Conservation (phyloP, 73 alveolate species). For the Blepharisma stoltei region DNA sequence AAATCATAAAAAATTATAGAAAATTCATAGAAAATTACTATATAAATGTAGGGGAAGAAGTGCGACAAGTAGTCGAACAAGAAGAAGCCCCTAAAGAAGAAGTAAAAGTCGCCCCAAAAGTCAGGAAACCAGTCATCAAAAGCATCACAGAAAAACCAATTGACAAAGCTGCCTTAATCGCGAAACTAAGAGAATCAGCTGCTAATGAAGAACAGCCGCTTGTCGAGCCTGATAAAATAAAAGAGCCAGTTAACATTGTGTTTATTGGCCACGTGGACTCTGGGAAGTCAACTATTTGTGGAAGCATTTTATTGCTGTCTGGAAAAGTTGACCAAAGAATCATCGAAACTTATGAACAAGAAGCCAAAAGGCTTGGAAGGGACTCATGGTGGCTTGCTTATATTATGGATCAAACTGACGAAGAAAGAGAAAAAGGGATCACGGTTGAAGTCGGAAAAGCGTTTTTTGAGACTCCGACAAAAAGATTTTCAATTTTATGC, state of each 20-base stretch:
- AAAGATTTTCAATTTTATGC: background rate
- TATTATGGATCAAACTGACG: slow-evolving; percentile 95
- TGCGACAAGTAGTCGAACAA: too few species aligned
- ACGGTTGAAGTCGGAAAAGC: slow-evolving; percentile 99
- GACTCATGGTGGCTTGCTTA: slow-evolving; percentile 98
- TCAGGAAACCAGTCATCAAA: too few species aligned
- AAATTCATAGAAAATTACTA: too few species aligned
- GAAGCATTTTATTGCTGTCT: slow-evolving; percentile 77
- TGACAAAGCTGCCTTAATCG: slow-evolving; percentile 3
- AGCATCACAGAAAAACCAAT: slow-evolving; percentile 14
- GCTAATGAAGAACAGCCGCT: background rate
- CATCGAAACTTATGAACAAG: slow-evolving; percentile 90
- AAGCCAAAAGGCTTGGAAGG: slow-evolving; percentile 92
- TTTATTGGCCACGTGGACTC: slow-evolving; percentile 98
- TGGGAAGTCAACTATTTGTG: slow-evolving; percentile 97
- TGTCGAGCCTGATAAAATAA: slow-evolving; percentile 77
- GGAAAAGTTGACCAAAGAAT: slow-evolving; percentile 94
- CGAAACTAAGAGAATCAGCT: background rate
- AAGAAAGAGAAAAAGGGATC: slow-evolving; percentile 73
- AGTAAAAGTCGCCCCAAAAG: too few species aligned
- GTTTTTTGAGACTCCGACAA: slow-evolving; percentile 82
- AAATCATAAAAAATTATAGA: too few species aligned
- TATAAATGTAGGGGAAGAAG: too few species aligned
- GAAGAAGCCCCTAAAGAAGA: too few species aligned
- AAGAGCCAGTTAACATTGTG: slow-evolving; percentile 85